phyloP scores from a whole-genome alignment of 2,329 filamentous ascomycete genomes.

The Ophiosphaerella korrae region DNA sequence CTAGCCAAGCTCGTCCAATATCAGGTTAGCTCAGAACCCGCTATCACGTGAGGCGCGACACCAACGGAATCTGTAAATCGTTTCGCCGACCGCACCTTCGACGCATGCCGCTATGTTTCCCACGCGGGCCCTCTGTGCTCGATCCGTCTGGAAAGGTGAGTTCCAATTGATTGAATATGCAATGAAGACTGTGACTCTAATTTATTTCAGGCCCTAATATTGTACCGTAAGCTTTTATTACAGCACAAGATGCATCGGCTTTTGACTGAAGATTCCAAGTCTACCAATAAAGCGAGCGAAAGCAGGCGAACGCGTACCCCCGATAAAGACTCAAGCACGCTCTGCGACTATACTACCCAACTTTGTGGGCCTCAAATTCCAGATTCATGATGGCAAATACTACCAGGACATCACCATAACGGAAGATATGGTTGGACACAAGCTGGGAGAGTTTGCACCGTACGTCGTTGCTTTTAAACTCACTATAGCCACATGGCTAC shows the following conservation, averaged over 20 bases:
- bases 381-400: conserved; percentile 88
- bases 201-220: conserved; percentile 66
- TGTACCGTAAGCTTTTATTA: conserved; percentile 63
- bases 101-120: conserved; percentile 64
- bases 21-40: conserved; percentile 22
- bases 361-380: conserved; percentile 88
- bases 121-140: conserved; percentile 66
- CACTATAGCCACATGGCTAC: neutral
- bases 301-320: conserved; percentile 66
- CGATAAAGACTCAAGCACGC: conserved; percentile 85
- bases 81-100: conserved; percentile 35
- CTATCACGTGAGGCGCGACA: conserved; percentile 32
- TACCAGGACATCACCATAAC: conserved; percentile 84
- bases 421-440: conserved; percentile 95
- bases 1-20: conserved; percentile 23
- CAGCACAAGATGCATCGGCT: neutral
- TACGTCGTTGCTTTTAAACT: conserved; percentile 54
- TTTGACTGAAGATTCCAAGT: conserved; percentile 46
- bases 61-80: conserved; percentile 19
- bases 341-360: conserved; percentile 88
- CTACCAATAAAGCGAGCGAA: conserved; percentile 68
- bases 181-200: conserved; percentile 1
- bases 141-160: conserved; percentile 88
- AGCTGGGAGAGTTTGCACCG: conserved; percentile 89
- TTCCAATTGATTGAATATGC: neutral